A percentile compares a stretch with the other conserved stretches of the same genome.
Conservation (phyloP, 2,329 filamentous ascomycete genomes). For the Pseudogymnoascus sp. region DNA sequence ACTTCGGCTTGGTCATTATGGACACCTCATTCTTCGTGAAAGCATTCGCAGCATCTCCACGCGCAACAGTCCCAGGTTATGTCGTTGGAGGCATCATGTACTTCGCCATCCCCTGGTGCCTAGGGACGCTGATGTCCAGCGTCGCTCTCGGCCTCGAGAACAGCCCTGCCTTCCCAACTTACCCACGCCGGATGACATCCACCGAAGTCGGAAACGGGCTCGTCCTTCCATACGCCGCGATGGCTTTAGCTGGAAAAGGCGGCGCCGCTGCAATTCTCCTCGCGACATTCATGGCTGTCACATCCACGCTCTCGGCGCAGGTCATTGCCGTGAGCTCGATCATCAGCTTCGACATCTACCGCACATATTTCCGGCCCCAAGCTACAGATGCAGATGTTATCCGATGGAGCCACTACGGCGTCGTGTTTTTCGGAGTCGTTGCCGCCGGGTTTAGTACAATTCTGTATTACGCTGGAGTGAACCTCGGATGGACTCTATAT, state of each 20-base stretch:
- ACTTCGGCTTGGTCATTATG: constrained; percentile 49
- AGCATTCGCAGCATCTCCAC: constrained; percentile 41
- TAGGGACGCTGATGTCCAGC: constrained; percentile 45
- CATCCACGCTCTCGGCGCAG: constrained; percentile 73
- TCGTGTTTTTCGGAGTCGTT: constrained; percentile 45
- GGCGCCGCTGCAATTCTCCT: constrained; percentile 59
- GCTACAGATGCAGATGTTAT: constrained; percentile 50
- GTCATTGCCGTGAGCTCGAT: constrained; percentile 80
- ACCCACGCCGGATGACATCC: constrained; percentile 59
- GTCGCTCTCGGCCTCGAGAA: constrained; percentile 42
- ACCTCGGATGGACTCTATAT: constrained; percentile 48
- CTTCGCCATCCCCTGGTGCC: constrained; percentile 47
- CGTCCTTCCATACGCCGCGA: constrained; percentile 62
- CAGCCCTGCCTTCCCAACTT: constrained; percentile 45
- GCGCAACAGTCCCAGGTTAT: constrained; percentile 45
- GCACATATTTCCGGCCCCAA: constrained; percentile 70
- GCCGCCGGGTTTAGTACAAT: constrained; percentile 45
- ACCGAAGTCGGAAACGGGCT: constrained; percentile 64
- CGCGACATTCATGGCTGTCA: constrained; percentile 72
- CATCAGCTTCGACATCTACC: constrained; percentile 77
- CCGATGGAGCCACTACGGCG: constrained; percentile 44
- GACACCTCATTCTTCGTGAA: constrained; percentile 48
- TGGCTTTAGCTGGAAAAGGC: constrained; percentile 61
- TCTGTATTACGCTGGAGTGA: constrained; percentile 46
- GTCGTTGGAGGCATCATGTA: constrained; percentile 45